phyloP scores from a whole-genome alignment of 495 filamentous ascomycete species.

The Podospora didyma region DNA sequence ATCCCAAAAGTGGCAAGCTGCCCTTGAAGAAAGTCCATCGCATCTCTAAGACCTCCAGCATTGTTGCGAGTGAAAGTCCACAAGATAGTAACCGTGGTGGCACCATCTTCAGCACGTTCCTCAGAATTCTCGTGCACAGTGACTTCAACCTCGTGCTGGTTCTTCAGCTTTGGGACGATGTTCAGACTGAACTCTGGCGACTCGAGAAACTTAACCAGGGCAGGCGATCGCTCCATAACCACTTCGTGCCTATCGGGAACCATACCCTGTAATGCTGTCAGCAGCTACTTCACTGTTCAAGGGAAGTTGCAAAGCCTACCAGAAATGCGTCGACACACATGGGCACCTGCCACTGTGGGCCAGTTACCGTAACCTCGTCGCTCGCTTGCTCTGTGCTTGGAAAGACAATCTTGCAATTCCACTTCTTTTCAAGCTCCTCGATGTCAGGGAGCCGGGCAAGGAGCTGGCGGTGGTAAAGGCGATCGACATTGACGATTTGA shows the following conservation, averaged over 20 bases:
- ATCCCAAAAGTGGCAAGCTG: conserved; percentile 80
- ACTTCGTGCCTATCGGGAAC: conserved; percentile 94
- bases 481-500: conserved; percentile 87
- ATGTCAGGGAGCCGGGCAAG: conserved; percentile 81
- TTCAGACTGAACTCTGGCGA: conserved; percentile 73
- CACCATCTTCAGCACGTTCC: conserved; percentile 51
- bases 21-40: conserved; percentile 87
- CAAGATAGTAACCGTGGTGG: conserved; percentile 45
- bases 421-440: conserved; percentile 93
- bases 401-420: conserved; percentile 97
- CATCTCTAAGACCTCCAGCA: conserved; percentile 89
- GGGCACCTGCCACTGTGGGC: conserved; percentile 95
- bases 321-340: conserved; percentile 92
- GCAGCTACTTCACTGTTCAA: conserved; percentile 3
- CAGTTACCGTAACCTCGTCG: conserved; percentile 90
- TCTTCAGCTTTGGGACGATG: conserved; percentile 76
- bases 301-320: conserved; percentile 41
- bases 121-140: conserved; percentile 57
- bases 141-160: conserved; percentile 86
- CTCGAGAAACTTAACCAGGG: conserved; percentile 73
- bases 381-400: conserved; percentile 96
- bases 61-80: conserved; percentile 92
- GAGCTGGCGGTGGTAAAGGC: conserved; percentile 90
- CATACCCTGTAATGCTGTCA: conserved; percentile 64
- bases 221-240: conserved; percentile 66